phyloP scores from a whole-genome alignment of 116 monocot genomes.

The Zostera marina region DNA sequence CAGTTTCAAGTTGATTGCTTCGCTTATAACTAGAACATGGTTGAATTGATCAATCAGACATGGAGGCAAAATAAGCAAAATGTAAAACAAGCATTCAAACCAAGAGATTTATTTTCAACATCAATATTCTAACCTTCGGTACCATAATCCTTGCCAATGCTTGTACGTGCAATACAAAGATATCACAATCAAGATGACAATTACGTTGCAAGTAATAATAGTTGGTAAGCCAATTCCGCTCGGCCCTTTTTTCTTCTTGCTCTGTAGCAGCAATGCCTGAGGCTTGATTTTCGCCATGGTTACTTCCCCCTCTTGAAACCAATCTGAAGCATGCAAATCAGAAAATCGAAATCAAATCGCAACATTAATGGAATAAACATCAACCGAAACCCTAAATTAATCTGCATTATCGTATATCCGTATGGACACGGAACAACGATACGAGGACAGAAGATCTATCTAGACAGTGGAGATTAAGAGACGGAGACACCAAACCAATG shows the following conservation, averaged over 20 bases:
- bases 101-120: background rate
- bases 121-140: slow-evolving; percentile 35
- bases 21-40: slow-evolving; percentile 1
- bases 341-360: too few relatives aligned
- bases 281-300: slow-evolving; percentile 85
- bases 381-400: too few relatives aligned
- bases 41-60: background rate
- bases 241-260: slow-evolving; percentile 78
- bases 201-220: slow-evolving; percentile 50
- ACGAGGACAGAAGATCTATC: too few relatives aligned
- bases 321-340: background rate
- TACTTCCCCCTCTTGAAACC: background rate
- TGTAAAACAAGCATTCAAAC: background rate
- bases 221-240: slow-evolving; percentile 38
- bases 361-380: too few relatives aligned
- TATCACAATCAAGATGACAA: slow-evolving; percentile 49
- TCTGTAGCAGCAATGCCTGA: slow-evolving; percentile 56
- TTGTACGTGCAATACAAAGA: slow-evolving; percentile 56
- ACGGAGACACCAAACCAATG: too few relatives aligned
- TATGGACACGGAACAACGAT: too few relatives aligned
- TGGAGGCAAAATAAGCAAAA: background rate
- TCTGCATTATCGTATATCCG: too few relatives aligned
- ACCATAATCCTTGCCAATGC: slow-evolving; percentile 22
- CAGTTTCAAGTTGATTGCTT: slow-evolving; percentile 3
- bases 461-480: too few relatives aligned